These are phyloP conservation scores for Voacanga thouarsii DNA, from an alignment of 257 asterid genomes.

Conservation along the genomic window DNA sequence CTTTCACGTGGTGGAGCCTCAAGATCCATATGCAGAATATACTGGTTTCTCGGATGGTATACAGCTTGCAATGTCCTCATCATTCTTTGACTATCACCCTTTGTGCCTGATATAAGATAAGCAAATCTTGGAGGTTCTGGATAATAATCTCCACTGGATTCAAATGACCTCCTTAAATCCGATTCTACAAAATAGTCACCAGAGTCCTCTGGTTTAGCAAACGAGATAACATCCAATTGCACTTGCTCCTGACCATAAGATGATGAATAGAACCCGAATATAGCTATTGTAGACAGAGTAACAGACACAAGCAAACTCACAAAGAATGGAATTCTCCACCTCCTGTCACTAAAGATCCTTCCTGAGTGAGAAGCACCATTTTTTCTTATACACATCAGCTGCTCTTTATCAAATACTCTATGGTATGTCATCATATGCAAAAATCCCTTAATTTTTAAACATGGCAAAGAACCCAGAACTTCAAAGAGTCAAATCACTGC, in stretches of 20 bases:
- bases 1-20: constrained; percentile 98
- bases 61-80: constrained; percentile 89
- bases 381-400: constrained; percentile 50
- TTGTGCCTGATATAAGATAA: constrained; percentile 92
- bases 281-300: constrained; percentile 49
- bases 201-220: constrained; percentile 40
- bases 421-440: constrained; percentile 10
- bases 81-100: constrained; percentile 93
- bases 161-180: constrained; percentile 51
- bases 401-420: not conserved
- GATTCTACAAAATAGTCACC: constrained; percentile 64
- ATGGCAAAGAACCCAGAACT: not conserved
- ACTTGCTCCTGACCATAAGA: constrained; percentile 46
- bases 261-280: constrained; percentile 53
- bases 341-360: constrained; percentile 67
- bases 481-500: not conserved
- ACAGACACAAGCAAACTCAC: constrained; percentile 64
- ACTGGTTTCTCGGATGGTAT: constrained; percentile 94
- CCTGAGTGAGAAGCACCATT: constrained; percentile 56
- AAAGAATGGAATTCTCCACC: constrained; percentile 85
- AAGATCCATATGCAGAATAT: constrained; percentile 94
- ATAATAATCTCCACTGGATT: constrained; percentile 23
- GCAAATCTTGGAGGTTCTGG: constrained; percentile 86
- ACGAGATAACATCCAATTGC: constrained; percentile 34
- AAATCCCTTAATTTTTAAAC: constrained; percentile 4